phyloP scores from a whole-genome alignment of 441 rosid species.

The Hura crepitans region DNA sequence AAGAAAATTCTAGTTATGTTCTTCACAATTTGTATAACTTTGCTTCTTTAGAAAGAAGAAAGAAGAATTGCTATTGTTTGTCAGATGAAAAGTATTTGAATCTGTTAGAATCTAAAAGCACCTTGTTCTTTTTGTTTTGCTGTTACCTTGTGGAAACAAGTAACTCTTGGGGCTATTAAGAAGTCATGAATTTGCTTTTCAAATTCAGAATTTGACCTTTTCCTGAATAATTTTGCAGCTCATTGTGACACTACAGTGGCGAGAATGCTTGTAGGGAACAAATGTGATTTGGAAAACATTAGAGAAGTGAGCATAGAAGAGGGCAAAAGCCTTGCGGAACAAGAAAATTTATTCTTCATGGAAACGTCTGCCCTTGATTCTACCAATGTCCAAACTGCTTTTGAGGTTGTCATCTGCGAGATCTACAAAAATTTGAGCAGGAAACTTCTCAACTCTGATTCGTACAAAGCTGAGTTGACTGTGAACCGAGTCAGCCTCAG shows the following conservation, averaged over 20 bases:
- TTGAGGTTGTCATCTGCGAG: slow-evolving; percentile 79
- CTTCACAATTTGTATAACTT: too few relatives aligned
- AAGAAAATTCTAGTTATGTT: too few relatives aligned
- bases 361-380: slow-evolving; percentile 90
- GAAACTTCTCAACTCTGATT: slow-evolving; percentile 74
- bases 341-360: slow-evolving; percentile 80
- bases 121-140: too few relatives aligned
- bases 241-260: slow-evolving; percentile 72
- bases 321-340: slow-evolving; percentile 72
- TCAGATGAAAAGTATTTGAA: too few relatives aligned
- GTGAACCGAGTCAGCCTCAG: slow-evolving; percentile 61
- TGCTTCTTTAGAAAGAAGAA: too few relatives aligned
- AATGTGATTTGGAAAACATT: slow-evolving; percentile 73
- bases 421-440: slow-evolving; percentile 69
- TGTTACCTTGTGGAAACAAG: too few relatives aligned
- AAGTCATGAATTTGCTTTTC: too few relatives aligned
- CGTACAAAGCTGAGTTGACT: slow-evolving; percentile 75
- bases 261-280: slow-evolving; percentile 91
- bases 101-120: too few relatives aligned
- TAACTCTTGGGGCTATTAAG: too few relatives aligned
- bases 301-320: slow-evolving; percentile 72
- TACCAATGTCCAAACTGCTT: slow-evolving; percentile 75
- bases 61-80: too few relatives aligned
- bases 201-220: neutral
- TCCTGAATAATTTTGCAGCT: slow-evolving; percentile 37